These are phyloP conservation scores for Hibiscus tridactylites DNA, from an alignment of 345 rosid species.

Conservation along the genomic window DNA sequence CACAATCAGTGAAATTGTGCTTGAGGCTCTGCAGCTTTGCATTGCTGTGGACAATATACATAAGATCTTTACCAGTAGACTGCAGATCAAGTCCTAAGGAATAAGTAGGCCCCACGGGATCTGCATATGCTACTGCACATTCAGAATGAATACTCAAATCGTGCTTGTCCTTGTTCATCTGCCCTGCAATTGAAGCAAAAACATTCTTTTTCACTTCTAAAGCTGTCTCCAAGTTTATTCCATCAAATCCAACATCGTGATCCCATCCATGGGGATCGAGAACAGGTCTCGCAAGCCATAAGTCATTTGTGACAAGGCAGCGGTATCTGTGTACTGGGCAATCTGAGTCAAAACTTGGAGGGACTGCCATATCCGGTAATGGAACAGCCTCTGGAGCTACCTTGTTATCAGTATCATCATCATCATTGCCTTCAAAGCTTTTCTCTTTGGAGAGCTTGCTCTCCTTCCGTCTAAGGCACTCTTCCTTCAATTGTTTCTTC, in stretches of 20 bases:
- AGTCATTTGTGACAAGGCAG: conserved; percentile 45
- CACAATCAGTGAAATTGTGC: conserved; percentile 57
- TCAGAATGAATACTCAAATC: conserved; percentile 67
- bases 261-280: conserved; percentile 96
- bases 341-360: conserved; percentile 73
- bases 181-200: conserved; percentile 54
- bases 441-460: conserved; percentile 36
- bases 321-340: conserved; percentile 62
- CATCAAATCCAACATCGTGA: conserved; percentile 89
- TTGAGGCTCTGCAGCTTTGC: conserved; percentile 51
- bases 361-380: conserved; percentile 81
- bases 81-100: conserved; percentile 69
- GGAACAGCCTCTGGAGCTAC: conserved; percentile 48
- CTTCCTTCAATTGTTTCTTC: conserved; percentile 82
- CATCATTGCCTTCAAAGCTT: conserved; percentile 15
- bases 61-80: conserved; percentile 64
- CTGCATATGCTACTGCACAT: conserved; percentile 51
- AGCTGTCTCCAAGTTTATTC: conserved; percentile 72
- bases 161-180: conserved; percentile 72
- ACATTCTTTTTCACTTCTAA: conserved; percentile 39
- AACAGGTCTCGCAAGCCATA: conserved; percentile 72
- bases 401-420: conserved; percentile 23
- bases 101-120: conserved; percentile 42
- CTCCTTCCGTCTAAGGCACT: conserved; percentile 38
- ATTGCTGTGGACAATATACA: conserved; percentile 51